Conservation (phyloP, 1,284 basidiomycete genomes). For the Austroboletus novae-zelandiae region DNA sequence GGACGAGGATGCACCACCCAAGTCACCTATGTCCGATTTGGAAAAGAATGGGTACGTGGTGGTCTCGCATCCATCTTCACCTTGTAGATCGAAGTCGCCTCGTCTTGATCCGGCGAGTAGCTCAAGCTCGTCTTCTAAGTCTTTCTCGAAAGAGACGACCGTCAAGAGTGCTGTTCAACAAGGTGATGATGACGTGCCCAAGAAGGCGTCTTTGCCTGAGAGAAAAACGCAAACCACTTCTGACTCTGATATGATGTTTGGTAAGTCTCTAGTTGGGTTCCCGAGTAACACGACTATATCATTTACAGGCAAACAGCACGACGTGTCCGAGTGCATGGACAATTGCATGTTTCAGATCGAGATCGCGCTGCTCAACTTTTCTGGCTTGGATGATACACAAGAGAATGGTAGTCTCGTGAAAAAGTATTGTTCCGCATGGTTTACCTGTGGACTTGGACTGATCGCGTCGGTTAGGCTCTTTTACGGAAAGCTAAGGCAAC, state of each 20-base stretch:
- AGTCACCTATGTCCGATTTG: conserved; percentile 30
- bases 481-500: conserved; percentile 84
- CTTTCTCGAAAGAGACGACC: conserved; percentile 45
- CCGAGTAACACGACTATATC: neutral
- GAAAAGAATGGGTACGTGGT: conserved; percentile 52
- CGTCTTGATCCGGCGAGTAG: conserved; percentile 31
- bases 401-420: conserved; percentile 76
- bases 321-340: conserved; percentile 98
- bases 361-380: conserved; percentile 80
- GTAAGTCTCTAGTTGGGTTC: conserved; percentile 41
- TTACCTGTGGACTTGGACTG: neutral
- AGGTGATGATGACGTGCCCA: conserved; percentile 27
- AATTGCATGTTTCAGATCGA: conserved; percentile 99
- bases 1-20: conserved; percentile 40
- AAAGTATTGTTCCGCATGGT: conserved; percentile 42
- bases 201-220: conserved; percentile 61
- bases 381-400: conserved; percentile 54
- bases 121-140: conserved; percentile 30
- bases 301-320: conserved; percentile 83
- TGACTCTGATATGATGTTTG: conserved; percentile 89
- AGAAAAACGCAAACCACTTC: conserved; percentile 54
- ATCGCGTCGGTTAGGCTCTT: conserved; percentile 60
- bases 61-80: conserved; percentile 41
- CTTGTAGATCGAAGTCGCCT: conserved; percentile 39
- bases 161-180: conserved; percentile 25